A percentile compares a stretch with the other conserved stretches of the same genome.
Evolutionary conservation across 805 yeast genomes (phyloP).

Genomic region (Isabelozyma rhagii): DNA sequence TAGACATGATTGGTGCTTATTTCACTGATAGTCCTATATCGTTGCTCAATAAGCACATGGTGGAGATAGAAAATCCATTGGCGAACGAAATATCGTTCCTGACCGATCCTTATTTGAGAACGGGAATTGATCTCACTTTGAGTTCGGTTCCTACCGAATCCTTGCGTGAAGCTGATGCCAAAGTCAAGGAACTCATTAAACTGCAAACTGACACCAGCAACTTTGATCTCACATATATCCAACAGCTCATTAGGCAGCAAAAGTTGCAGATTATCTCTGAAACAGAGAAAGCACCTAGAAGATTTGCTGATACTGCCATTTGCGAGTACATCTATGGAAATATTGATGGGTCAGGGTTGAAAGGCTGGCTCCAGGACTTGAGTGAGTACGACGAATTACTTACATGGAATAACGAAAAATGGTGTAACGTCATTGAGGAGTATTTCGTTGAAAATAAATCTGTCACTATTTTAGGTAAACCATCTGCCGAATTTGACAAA

Average conservation of each 20-base stretch:
- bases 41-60: slow-evolving; percentile 63
- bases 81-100: slow-evolving; percentile 69
- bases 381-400: slow-evolving; percentile 56
- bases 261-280: slow-evolving; percentile 58
- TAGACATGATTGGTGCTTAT: slow-evolving; percentile 69
- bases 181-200: slow-evolving; percentile 48
- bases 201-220: slow-evolving; percentile 47
- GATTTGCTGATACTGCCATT: slow-evolving; percentile 64
- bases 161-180: slow-evolving; percentile 51
- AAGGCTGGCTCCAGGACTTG: slow-evolving; percentile 51
- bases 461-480: slow-evolving; percentile 67
- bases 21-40: slow-evolving; percentile 78
- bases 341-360: slow-evolving; percentile 54
- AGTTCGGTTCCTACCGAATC: slow-evolving; percentile 75
- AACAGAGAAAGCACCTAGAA: slow-evolving; percentile 61
- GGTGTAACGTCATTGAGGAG: slow-evolving; percentile 56
- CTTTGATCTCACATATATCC: slow-evolving; percentile 64
- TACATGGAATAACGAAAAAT: slow-evolving; percentile 61
- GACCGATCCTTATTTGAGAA: slow-evolving; percentile 69
- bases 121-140: slow-evolving; percentile 55
- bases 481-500: slow-evolving; percentile 61
- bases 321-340: slow-evolving; percentile 80
- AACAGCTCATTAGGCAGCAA: slow-evolving; percentile 63
- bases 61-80: slow-evolving; percentile 78
- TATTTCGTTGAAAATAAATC: slow-evolving; percentile 61